These are phyloP conservation scores for Mycosphaerelloides madeirae DNA, from an alignment of 2,329 filamentous ascomycete species.

Conservation along the genomic window DNA sequence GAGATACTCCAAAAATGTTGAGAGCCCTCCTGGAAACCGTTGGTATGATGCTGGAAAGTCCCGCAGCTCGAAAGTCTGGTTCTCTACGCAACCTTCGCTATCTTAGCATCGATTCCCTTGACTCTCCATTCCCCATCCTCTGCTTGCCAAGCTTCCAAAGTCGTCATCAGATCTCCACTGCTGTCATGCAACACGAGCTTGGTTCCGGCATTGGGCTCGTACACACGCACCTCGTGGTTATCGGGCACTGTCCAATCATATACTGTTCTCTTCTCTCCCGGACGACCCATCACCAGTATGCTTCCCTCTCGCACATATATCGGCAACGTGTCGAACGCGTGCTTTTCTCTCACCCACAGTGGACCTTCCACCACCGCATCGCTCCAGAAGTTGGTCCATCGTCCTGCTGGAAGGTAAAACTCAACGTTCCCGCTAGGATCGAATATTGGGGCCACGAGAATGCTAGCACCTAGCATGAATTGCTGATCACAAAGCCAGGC, in stretches of 20 bases:
- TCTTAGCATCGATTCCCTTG: slow-evolving; percentile 8
- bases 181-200: slow-evolving; percentile 34
- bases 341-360: slow-evolving; percentile 41
- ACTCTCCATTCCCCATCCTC: slow-evolving; percentile 34
- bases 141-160: slow-evolving; percentile 24
- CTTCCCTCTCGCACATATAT: slow-evolving; percentile 39
- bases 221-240: slow-evolving; percentile 36
- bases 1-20: no score
- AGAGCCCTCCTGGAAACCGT: no score
- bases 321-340: slow-evolving; percentile 38
- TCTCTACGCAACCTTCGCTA: slow-evolving; percentile 7
- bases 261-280: slow-evolving; percentile 31
- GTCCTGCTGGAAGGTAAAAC: slow-evolving; percentile 58
- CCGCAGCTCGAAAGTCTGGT: slow-evolving; percentile 9
- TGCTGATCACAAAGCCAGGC: slow-evolving; percentile 64
- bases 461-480: slow-evolving; percentile 65
- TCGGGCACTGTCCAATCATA: slow-evolving; percentile 37
- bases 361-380: slow-evolving; percentile 39
- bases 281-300: slow-evolving; percentile 38
- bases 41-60: background rate
- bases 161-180: slow-evolving; percentile 29
- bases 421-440: slow-evolving; percentile 59
- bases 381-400: slow-evolving; percentile 49
- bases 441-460: slow-evolving; percentile 63
- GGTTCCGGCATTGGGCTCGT: slow-evolving; percentile 34